Percentiles rank a stretch among this genome's conserved stretches.
phyloP scores from a whole-genome alignment of 73 alveolate species.

The Paramecium tetraurelia region DNA sequence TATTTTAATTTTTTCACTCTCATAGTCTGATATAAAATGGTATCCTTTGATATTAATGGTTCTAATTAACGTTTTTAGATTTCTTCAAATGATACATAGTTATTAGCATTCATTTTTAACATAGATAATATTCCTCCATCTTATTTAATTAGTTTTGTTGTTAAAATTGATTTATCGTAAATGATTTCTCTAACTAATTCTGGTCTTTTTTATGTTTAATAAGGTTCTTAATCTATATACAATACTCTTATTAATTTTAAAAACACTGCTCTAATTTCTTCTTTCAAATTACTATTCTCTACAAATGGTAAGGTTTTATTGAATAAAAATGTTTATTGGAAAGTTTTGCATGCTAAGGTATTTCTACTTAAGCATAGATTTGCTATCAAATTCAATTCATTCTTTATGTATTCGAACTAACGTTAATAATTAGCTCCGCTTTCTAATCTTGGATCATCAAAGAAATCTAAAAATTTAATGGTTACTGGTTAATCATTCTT shows the following conservation, averaged over 20 bases:
- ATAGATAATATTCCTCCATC: slow-evolving; percentile 13
- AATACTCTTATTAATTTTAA: slow-evolving; percentile 32
- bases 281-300: background rate
- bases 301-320: slow-evolving; percentile 2
- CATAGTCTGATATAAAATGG: background rate
- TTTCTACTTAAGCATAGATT: slow-evolving; percentile 56
- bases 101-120: background rate
- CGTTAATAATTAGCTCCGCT: background rate
- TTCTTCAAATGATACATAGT: background rate
- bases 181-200: slow-evolving; percentile 51
- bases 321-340: background rate
- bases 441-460: slow-evolving; percentile 1
- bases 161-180: background rate
- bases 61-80: background rate
- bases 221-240: slow-evolving; percentile 54
- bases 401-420: background rate
- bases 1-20: background rate
- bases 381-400: slow-evolving; percentile 40
- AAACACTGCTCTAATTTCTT: slow-evolving; percentile 47
- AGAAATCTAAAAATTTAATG: slow-evolving; percentile 22
- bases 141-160: background rate
- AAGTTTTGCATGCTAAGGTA: slow-evolving; percentile 28
- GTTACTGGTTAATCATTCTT: background rate
- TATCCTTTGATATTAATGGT: background rate
- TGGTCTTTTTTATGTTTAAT: slow-evolving; percentile 46